Evolutionary conservation across 495 filamentous ascomycete species (phyloP).

Genomic region (Trichoderma parareesei): DNA sequence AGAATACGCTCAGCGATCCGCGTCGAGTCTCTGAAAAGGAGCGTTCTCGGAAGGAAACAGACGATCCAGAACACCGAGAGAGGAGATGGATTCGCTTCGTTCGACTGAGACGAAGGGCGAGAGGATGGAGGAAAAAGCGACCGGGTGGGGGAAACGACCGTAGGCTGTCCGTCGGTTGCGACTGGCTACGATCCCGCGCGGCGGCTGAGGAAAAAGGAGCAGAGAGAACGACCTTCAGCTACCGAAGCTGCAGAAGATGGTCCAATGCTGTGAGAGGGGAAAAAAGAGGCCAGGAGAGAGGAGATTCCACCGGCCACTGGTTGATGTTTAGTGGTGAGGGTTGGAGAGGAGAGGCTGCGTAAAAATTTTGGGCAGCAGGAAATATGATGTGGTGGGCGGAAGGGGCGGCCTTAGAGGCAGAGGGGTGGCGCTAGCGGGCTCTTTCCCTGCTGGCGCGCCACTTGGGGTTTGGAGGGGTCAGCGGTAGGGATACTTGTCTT

Average conservation of each 20-base stretch:
- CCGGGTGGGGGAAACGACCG: conserved; percentile 7
- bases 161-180: not conserved
- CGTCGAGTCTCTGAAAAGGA: conserved; percentile 9
- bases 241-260: not conserved
- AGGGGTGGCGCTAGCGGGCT: conserved; percentile 1
- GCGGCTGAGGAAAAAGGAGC: conserved; percentile 24
- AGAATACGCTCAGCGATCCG: conserved; percentile 13
- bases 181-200: conserved; percentile 12
- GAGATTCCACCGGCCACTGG: conserved; percentile 18
- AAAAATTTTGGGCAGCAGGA: conserved; percentile 10
- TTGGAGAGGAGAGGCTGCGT: conserved; percentile 2
- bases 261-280: conserved; percentile 17
- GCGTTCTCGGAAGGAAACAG: conserved; percentile 21
- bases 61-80: conserved; percentile 16
- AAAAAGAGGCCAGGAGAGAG: conserved; percentile 14
- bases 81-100: conserved; percentile 7
- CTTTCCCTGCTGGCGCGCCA: not conserved
- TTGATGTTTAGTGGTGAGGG: conserved; percentile 16
- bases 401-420: not conserved
- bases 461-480: not conserved
- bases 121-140: conserved; percentile 28
- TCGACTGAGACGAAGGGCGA: conserved; percentile 19
- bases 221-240: conserved; percentile 17
- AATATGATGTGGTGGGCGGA: conserved; percentile 1
- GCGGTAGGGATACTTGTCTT: too few relatives aligned